Conservation (phyloP, 768 basidiomycete genomes). For the Austroboletus eburneus region DNA sequence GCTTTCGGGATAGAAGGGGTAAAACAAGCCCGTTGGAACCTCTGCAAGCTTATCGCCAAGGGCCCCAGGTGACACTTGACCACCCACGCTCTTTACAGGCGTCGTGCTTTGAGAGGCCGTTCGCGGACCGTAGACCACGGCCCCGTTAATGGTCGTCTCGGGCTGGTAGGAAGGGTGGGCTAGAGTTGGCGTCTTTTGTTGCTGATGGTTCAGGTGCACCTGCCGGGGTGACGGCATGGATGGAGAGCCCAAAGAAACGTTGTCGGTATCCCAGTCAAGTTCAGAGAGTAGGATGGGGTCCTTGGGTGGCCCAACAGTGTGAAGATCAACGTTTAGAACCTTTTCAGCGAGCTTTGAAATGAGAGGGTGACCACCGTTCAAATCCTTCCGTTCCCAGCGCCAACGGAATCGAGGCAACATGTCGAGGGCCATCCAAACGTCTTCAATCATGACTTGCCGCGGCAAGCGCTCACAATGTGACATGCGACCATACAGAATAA, state of each 20-base stretch:
- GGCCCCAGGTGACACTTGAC: conserved; percentile 20
- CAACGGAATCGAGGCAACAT: conserved; percentile 87
- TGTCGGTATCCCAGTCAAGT: conserved; percentile 45
- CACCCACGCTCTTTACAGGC: conserved; percentile 22
- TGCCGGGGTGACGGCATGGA: conserved; percentile 25
- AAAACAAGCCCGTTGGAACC: conserved; percentile 66
- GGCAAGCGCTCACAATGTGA: conserved; percentile 67
- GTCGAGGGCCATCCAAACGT: conserved; percentile 83
- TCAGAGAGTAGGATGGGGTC: conserved; percentile 43
- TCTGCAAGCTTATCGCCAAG: conserved; percentile 49
- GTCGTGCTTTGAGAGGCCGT: conserved; percentile 26
- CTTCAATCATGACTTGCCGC: conserved; percentile 65
- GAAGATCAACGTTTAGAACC: conserved; percentile 72
- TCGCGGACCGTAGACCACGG: conserved; percentile 28
- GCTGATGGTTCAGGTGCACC: conserved; percentile 29
- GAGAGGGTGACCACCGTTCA: conserved; percentile 77
- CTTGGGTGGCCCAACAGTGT: conserved; percentile 40
- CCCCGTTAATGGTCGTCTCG: conserved; percentile 21
- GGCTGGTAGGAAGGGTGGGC: conserved; percentile 32
- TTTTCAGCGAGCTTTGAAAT: conserved; percentile 79
- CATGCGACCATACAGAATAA: conserved; percentile 85
- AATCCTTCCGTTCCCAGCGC: conserved; percentile 87
- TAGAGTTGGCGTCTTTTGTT: conserved; percentile 36
- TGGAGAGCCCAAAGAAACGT: conserved; percentile 24
- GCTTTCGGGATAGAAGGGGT: conserved; percentile 71